Conservation (phyloP, 352 stramenopile species). For the Achlya hypogyna region DNA sequence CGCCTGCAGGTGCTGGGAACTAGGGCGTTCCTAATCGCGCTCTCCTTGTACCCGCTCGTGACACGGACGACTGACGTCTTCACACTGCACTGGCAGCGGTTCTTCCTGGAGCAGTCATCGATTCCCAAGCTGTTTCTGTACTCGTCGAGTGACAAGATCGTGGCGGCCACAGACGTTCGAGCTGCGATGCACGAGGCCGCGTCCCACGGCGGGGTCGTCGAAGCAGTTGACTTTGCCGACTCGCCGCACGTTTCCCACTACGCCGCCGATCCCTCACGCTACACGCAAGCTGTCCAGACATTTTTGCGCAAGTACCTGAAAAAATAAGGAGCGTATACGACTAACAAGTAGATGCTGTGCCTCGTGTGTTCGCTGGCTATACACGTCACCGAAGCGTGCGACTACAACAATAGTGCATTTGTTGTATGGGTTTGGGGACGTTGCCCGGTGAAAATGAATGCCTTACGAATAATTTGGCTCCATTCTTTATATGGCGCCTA, state of each 20-base stretch:
- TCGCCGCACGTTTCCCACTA: conserved; percentile 11
- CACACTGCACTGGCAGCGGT: conserved; percentile 7
- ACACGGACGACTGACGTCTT: not conserved
- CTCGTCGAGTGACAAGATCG: conserved; percentile 6
- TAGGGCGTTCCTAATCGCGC: not conserved
- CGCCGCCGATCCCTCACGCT: not conserved
- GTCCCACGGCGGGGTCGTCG: not conserved
- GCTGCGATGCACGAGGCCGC: not conserved
- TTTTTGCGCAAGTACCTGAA: not conserved
- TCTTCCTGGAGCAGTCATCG: not conserved
- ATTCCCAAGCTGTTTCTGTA: conserved; percentile 20
- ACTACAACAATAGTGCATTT: too few relatives aligned
- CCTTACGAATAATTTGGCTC: too few relatives aligned
- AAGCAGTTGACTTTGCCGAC: not conserved
- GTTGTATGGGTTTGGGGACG: too few relatives aligned
- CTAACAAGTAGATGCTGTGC: too few relatives aligned
- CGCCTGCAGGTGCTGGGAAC: not conserved
- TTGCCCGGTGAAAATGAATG: too few relatives aligned
- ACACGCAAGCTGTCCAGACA: not conserved
- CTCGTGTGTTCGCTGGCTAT: too few relatives aligned
- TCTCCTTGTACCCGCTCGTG: not conserved
- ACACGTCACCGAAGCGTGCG: too few relatives aligned
- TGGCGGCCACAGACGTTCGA: not conserved
- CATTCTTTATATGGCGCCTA: too few relatives aligned
- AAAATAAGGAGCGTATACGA: not conserved